Evolutionary conservation across 352 stramenopile genomes (phyloP), one percentile per base, ranked within the genome.

Genomic region (Globisporangium nunn): DNA sequence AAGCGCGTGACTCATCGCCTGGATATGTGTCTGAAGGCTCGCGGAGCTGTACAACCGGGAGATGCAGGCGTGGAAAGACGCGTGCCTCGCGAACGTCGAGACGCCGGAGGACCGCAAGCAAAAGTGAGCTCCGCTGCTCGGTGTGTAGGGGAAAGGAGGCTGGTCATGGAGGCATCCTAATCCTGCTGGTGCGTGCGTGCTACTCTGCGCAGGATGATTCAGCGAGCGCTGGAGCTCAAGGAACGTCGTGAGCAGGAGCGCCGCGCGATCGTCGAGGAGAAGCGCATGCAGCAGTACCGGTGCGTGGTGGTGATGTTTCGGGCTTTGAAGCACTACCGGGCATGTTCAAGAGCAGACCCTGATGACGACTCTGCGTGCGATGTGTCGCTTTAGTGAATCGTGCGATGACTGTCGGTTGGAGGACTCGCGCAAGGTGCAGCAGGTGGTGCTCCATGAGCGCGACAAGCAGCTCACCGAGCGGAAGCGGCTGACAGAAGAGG

Each of bases 81-180:
- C 64, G 39, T 91, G 74, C 59, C 52, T 90, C 15, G 65, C 68
- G 14, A 89, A 88, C 50, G 67, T 88, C 33, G 82, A 93, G 74
- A 90, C 82, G 0, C 76, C 74, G 6, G 82, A 93, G 40, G 80
- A 91, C 23, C 70, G 82, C 56, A 93, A 93, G 56, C 70, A 83
- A 52, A 89, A 87, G 80, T 91, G 59, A 10, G 68, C 37, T n/a
- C 23, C 23, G 23, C 23, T 23, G 23, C 23, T 23, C 23, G 23
- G 18, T 14, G 7, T 53, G 3, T 17, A 6, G 43, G 1, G 8
- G 18, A 12, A 29, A 11, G 43, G 17, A 2, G n/a, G 4, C 17
- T 30, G 17, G 18, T 50, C 18, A 50, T 15, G 0, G 7, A 17
- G 39, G 3, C 39, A 12, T 33, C 5, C 33, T 17, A 1, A 12